These are phyloP conservation scores for Xerocomellus intermedius DNA, from an alignment of 768 basidiomycete species.

Conservation along the genomic window DNA sequence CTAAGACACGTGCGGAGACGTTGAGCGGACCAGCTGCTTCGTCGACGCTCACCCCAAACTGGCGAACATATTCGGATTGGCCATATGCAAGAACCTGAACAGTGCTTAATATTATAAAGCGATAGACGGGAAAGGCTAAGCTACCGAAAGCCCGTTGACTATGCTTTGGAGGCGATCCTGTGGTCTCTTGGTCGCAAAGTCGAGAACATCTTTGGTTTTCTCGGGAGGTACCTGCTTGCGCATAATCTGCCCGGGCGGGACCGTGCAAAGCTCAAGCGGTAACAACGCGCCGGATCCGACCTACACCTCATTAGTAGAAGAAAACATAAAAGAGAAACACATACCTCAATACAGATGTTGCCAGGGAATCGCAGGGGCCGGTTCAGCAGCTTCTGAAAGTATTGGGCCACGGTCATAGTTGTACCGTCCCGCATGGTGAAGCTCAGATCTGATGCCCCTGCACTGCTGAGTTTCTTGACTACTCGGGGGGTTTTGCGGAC, in stretches of 20 bases:
- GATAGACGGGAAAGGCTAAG: not conserved
- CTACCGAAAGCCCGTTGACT: conserved; percentile 49
- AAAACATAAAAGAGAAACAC: conserved; percentile 12
- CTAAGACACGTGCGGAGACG: conserved; percentile 61
- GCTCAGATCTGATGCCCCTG: conserved; percentile 50
- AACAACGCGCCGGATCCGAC: conserved; percentile 59
- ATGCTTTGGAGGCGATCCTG: conserved; percentile 56
- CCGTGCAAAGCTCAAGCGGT: conserved; percentile 65
- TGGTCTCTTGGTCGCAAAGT: conserved; percentile 67
- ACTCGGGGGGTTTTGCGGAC: conserved; percentile 49
- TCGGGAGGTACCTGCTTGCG: conserved; percentile 69
- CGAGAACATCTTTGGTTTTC: conserved; percentile 58
- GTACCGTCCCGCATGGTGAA: conserved; percentile 61
- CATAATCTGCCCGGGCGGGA: conserved; percentile 67
- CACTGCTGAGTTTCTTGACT: conserved; percentile 55
- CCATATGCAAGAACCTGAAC: conserved; percentile 62
- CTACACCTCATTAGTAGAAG: conserved; percentile 38
- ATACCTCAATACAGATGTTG: conserved; percentile 66
- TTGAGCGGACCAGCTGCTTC: conserved; percentile 49
- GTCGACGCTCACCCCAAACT: conserved; percentile 69
- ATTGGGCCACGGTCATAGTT: conserved; percentile 54
- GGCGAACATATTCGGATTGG: conserved; percentile 69
- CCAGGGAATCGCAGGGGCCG: conserved; percentile 58
- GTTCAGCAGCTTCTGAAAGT: conserved; percentile 57
- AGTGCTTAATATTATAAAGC: not conserved